Conservation (phyloP, 148 eudicot species). For the Arctostaphylos glauca region DNA sequence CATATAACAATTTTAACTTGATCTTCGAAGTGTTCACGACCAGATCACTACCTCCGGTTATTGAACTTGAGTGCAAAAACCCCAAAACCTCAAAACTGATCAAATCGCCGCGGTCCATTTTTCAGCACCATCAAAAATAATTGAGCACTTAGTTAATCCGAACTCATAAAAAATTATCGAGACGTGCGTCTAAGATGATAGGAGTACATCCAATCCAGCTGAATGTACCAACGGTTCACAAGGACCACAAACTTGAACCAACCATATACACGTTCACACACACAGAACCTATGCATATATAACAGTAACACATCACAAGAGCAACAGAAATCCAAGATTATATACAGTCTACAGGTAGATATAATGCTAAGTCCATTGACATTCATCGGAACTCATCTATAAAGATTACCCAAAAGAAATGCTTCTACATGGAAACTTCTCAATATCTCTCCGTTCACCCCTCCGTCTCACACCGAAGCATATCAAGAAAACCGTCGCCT, state of each 20-base stretch:
- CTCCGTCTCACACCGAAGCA: constrained; percentile 20
- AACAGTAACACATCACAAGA: neutral
- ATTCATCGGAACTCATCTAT: neutral
- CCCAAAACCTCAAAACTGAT: too few species aligned
- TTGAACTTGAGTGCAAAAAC: too few species aligned
- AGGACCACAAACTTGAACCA: neutral
- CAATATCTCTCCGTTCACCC: constrained; percentile 21
- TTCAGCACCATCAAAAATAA: too few species aligned
- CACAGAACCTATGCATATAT: neutral
- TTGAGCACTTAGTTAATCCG: too few species aligned
- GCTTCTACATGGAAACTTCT: neutral
- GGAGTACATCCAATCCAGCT: neutral
- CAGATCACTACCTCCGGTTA: too few species aligned
- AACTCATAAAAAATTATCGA: too few species aligned
- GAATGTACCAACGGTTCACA: neutral
- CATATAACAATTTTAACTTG: too few species aligned
- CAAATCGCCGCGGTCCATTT: too few species aligned
- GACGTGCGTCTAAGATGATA: too few species aligned
- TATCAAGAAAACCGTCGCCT: constrained; percentile 7
- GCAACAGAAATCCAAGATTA: neutral
- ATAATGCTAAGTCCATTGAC: neutral
- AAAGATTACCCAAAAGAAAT: neutral
- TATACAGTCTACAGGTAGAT: too few species aligned
- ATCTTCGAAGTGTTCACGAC: too few species aligned
- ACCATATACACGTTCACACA: neutral